phyloP scores from a whole-genome alignment of 345 rosid species.

The Eucalyptus polyanthemos region DNA sequence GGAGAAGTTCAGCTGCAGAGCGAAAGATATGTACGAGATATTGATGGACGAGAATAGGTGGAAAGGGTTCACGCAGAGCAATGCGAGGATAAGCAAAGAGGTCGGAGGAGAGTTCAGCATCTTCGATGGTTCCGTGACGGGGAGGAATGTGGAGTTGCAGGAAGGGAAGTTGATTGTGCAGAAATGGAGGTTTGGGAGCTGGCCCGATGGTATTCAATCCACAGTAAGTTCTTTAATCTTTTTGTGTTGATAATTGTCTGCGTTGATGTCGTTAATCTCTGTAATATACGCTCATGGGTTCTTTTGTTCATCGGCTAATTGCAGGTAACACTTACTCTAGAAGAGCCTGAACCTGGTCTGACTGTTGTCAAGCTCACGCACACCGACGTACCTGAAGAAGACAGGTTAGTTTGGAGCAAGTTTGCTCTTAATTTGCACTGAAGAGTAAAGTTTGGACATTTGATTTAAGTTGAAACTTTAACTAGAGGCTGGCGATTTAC shows the following conservation, averaged over 20 bases:
- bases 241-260: neutral
- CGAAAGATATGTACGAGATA: conserved; percentile 78
- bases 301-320: neutral
- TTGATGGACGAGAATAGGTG: conserved; percentile 94
- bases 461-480: neutral
- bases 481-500: neutral
- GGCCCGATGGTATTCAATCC: conserved; percentile 91
- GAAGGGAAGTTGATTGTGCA: conserved; percentile 90
- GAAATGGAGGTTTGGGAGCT: conserved; percentile 91
- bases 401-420: conserved; percentile 40
- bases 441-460: neutral
- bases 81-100: conserved; percentile 76
- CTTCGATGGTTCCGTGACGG: conserved; percentile 92
- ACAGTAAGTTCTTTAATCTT: conserved; percentile 25
- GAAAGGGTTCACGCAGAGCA: conserved; percentile 95
- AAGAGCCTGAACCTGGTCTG: conserved; percentile 79
- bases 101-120: conserved; percentile 76
- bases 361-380: conserved; percentile 68
- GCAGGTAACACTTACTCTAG: conserved; percentile 65
- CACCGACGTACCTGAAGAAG: conserved; percentile 84
- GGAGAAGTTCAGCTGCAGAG: conserved; percentile 84
- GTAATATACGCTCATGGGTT: neutral
- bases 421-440: neutral
- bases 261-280: neutral
- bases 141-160: conserved; percentile 59